Percentiles rank a stretch among this genome's conserved stretches.
Conservation (phyloP, 176 grass and related monocot genomes). For the Aechmea fasciata region DNA sequence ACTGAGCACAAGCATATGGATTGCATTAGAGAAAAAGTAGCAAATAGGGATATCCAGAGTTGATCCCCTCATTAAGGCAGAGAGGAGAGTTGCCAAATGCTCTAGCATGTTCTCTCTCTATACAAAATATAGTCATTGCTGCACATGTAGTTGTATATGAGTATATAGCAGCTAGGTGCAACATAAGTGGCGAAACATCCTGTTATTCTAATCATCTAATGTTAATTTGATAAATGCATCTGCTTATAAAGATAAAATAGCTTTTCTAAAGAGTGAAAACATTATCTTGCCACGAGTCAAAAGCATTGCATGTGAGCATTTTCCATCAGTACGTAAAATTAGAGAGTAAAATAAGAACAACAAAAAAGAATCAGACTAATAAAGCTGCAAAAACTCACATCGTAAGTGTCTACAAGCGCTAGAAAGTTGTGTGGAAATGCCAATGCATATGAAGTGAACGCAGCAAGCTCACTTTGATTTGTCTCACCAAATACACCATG, state of each 20-base stretch:
- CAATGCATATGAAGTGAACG: constrained; percentile 89
- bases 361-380: neutral
- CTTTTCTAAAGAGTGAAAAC: too few relatives aligned
- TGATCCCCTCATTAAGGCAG: too few relatives aligned
- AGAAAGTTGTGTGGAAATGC: constrained; percentile 94
- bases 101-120: too few relatives aligned
- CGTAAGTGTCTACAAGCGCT: constrained; percentile 93
- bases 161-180: neutral
- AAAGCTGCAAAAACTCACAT: constrained; percentile 51
- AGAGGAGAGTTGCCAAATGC: too few relatives aligned
- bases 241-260: too few relatives aligned
- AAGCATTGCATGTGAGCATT: neutral
- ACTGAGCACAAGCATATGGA: too few relatives aligned
- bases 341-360: neutral
- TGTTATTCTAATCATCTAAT: too few relatives aligned
- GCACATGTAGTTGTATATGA: neutral
- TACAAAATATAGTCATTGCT: too few relatives aligned
- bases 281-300: too few relatives aligned
- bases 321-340: too few relatives aligned
- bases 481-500: constrained; percentile 63
- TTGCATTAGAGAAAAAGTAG: too few relatives aligned
- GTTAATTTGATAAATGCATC: neutral
- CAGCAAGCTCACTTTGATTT: constrained; percentile 92
- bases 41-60: too few relatives aligned
- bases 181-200: neutral